Evolutionary conservation across 176 grass and related monocot species (phyloP).

Genomic region (Cenchrus purpureus): DNA sequence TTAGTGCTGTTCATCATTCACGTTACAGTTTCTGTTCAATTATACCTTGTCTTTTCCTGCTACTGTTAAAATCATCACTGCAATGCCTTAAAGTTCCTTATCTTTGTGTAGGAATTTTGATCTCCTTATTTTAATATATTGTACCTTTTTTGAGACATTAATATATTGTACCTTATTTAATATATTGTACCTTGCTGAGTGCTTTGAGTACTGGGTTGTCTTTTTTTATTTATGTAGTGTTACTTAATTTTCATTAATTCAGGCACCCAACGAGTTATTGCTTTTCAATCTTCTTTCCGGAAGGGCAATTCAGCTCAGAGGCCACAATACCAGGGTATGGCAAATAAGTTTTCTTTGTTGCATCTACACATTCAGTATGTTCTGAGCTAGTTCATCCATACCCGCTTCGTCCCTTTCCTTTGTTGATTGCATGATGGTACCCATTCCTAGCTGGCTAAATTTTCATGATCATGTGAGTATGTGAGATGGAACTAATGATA

Average conservation of each 20-base stretch:
- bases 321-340: constrained; percentile 88
- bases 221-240: not conserved
- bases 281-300: constrained; percentile 99
- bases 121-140: not conserved
- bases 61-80: not conserved
- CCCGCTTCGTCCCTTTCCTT: constrained; percentile 14
- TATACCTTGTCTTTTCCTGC: constrained; percentile 20
- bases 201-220: not conserved
- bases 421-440: constrained; percentile 34
- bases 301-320: constrained; percentile 90
- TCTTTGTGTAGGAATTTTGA: not conserved
- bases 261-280: constrained; percentile 96
- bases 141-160: not conserved
- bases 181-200: not conserved
- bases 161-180: not conserved
- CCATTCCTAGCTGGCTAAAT: constrained; percentile 22
- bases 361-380: constrained; percentile 17
- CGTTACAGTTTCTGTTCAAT: constrained; percentile 10
- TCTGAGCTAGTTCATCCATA: constrained; percentile 19
- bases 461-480: not conserved
- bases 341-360: constrained; percentile 27
- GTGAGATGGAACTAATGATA: constrained; percentile 32
- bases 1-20: constrained; percentile 43
- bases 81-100: constrained; percentile 24
- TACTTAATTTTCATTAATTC: constrained; percentile 30